phyloP scores from a whole-genome alignment of 2,329 filamentous ascomycete species.

The Phialemoniopsis sp. region DNA sequence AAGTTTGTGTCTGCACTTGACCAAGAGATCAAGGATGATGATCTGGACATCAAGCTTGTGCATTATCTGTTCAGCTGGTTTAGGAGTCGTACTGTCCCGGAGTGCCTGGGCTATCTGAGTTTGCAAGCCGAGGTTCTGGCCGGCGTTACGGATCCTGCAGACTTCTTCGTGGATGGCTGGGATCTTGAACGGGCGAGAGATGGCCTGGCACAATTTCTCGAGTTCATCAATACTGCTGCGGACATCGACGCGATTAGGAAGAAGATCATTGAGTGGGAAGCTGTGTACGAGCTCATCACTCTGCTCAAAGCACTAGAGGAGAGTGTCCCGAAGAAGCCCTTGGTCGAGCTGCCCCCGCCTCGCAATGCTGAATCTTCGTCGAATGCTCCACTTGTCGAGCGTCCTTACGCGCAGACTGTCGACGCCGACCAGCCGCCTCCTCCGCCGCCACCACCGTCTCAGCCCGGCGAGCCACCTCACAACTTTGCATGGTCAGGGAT shows the following conservation, averaged over 20 bases:
- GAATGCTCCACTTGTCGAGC: slow-evolving; percentile 47
- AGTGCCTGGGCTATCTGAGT: slow-evolving; percentile 91
- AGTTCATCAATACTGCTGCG: slow-evolving; percentile 86
- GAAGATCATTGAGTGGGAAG: slow-evolving; percentile 87
- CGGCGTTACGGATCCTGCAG: slow-evolving; percentile 69
- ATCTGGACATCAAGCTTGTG: slow-evolving; percentile 58
- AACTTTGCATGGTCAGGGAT: slow-evolving; percentile 69
- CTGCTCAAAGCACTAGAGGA: slow-evolving; percentile 83
- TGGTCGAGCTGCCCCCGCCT: slow-evolving; percentile 40
- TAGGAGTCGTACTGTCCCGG: slow-evolving; percentile 85
- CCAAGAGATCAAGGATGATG: slow-evolving; percentile 43
- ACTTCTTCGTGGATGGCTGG: slow-evolving; percentile 94
- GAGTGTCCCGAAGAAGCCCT: slow-evolving; percentile 78
- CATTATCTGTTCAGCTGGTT: slow-evolving; percentile 94
- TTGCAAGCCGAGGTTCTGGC: slow-evolving; percentile 86
- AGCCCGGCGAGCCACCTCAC: slow-evolving; percentile 46
- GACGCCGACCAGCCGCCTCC: slow-evolving; percentile 17
- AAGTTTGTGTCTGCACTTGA: slow-evolving; percentile 18
- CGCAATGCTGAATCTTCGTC: slow-evolving; percentile 21
- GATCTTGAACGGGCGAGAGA: slow-evolving; percentile 98
- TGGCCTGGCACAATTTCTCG: slow-evolving; percentile 88
- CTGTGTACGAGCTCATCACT: slow-evolving; percentile 82
- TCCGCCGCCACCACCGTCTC: slow-evolving; percentile 26
- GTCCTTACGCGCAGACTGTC: slow-evolving; percentile 46
- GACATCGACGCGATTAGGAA: slow-evolving; percentile 80